These are phyloP conservation scores for Daldinia vernicosa DNA, from an alignment of 495 filamentous ascomycete species.

Conservation along the genomic window DNA sequence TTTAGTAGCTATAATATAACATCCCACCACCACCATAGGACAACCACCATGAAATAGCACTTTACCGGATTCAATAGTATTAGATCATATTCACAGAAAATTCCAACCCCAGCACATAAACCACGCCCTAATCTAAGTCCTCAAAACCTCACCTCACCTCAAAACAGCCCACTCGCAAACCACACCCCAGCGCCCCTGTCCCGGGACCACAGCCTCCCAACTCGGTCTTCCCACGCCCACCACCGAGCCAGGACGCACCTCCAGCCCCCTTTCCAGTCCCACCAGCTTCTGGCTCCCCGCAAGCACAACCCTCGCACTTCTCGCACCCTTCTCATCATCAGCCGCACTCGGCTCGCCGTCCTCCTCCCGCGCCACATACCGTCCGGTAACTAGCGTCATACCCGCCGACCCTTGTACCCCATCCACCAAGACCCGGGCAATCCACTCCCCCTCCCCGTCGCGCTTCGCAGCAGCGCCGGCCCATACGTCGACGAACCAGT, in stretches of 20 bases:
- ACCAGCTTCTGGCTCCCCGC: conserved; percentile 51
- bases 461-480: conserved; percentile 26
- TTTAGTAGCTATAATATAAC: no score
- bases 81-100: no score
- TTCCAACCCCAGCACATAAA: no score
- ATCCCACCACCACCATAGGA: no score
- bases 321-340: neutral
- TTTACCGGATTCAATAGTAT: no score
- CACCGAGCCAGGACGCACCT: conserved; percentile 43
- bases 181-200: conserved; percentile 51
- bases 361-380: neutral
- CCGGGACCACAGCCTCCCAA: conserved; percentile 55
- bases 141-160: neutral
- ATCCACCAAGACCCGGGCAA: conserved; percentile 40
- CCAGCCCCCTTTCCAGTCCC: conserved; percentile 38
- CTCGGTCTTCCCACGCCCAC: conserved; percentile 52
- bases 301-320: conserved; percentile 42
- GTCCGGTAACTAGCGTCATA: conserved; percentile 52
- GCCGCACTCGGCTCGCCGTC: neutral
- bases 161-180: conserved; percentile 55
- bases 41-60: no score
- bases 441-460: conserved; percentile 28
- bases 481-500: conserved; percentile 58
- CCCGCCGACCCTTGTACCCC: conserved; percentile 60
- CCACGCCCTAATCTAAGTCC: neutral